Evolutionary conservation across 2,329 filamentous ascomycete genomes (phyloP).

Genomic region (Aciculosporium take): DNA sequence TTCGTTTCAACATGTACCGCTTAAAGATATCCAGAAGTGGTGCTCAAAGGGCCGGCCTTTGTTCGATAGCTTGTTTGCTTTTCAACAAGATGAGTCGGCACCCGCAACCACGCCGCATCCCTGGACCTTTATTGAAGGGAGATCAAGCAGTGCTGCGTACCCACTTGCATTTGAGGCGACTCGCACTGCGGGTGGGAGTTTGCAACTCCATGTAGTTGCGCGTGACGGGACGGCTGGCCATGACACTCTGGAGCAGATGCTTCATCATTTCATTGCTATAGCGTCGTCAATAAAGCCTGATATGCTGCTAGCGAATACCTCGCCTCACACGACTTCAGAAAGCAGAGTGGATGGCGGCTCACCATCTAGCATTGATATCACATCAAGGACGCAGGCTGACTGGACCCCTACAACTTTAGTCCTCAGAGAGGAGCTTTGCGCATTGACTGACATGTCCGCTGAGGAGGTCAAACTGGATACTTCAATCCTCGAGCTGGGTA

Average conservation of each 20-base stretch:
- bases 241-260: slow-evolving; percentile 17
- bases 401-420: slow-evolving; percentile 25
- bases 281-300: slow-evolving; percentile 7
- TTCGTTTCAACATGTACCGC: slow-evolving; percentile 56
- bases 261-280: slow-evolving; percentile 24
- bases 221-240: slow-evolving; percentile 27
- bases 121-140: slow-evolving; percentile 40
- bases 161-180: slow-evolving; percentile 65
- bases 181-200: slow-evolving; percentile 28
- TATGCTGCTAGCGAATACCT: slow-evolving; percentile 1
- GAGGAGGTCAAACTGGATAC: slow-evolving; percentile 40
- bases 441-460: slow-evolving; percentile 39
- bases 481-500: slow-evolving; percentile 65
- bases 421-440: slow-evolving; percentile 49
- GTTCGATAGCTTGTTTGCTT: slow-evolving; percentile 75
- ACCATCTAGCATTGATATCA: not conserved
- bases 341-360: not conserved
- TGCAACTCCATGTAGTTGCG: slow-evolving; percentile 47
- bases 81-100: slow-evolving; percentile 40
- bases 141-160: slow-evolving; percentile 45
- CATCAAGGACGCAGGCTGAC: not conserved
- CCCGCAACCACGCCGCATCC: slow-evolving; percentile 18
- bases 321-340: not conserved
- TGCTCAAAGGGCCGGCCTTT: slow-evolving; percentile 44
- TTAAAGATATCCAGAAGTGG: slow-evolving; percentile 74